Evolutionary conservation across 176 grass and related monocot species (phyloP), one percentile per base, ranked within the genome.

Genomic region (Carex parvula): DNA sequence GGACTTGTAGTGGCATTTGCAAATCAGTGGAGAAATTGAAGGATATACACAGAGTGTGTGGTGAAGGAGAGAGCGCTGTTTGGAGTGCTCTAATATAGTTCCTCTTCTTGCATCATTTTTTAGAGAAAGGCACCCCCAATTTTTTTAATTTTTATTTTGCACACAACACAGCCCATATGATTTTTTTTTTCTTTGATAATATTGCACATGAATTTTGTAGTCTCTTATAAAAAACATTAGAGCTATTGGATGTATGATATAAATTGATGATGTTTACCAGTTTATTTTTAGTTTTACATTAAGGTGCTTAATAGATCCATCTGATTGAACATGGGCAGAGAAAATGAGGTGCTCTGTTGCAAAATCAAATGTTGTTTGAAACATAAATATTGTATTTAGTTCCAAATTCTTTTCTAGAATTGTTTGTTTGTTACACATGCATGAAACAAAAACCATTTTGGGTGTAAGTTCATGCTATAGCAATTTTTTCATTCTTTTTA

Each of bases 1-100:
- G 93, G 93, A 92, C 83, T 79, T 95, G 93, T 81, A 95, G 89
- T 62, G 93, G 93, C 74, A 95, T 95, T 64, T 95, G 93, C 87
- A 95, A 92, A 70, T 92, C 93, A 8, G 91, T 90, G 3, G 90
- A 95, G 86, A 92, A 88, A 84, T 83, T 95, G 44, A 89, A 90
- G 70, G 89, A 93, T 6, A 83, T 95, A 12, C 93, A 95, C 87
- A 81, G 81, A 48, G 84, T 79, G 11, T 93, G 93, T 1, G 91
- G 93, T 2, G 93, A 95, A 92, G 93, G 89, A 22, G 87, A 95
- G 54, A 87, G 83, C 14, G 87, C 90, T 16, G 84, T 92, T 76
- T 95, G 93, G 91, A 92, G 93, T 42, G 83, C 87, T 84, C 90
- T 92, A 29, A 79, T 92, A 76, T 94, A 92, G 85, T 22, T 21